Evolutionary conservation across 495 filamentous ascomycete genomes (phyloP), one percentile per base, ranked within the genome.

Genomic region (Echria macrotheca): DNA sequence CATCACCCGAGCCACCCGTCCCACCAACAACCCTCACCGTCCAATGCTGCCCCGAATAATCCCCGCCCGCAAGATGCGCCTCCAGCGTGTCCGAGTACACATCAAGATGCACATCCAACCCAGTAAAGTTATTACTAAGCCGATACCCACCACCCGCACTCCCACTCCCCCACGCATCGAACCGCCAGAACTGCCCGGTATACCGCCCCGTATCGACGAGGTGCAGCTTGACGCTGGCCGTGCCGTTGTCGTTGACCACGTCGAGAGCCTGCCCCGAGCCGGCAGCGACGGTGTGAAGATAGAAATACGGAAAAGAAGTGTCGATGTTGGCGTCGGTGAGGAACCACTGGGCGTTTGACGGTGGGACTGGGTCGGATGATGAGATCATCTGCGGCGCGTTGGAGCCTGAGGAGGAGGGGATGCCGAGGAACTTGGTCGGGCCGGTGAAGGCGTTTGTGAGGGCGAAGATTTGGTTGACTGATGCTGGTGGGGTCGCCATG

Each of bases 381-480:
- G n/a, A n/a, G n/a, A n/a, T n/a, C n/a, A n/a, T n/a, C n/a, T n/a
- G n/a, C 7, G 11, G 21, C 2, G 32, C 18, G 24, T 22, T 19
- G 12, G 39, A 35, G 19, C 36, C 38, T 3, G 50, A 10, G 21
- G 19, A 3, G 29, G 5, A 12, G 5, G 44, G 15, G 17, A 61
- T 50, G 18, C 58, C 58, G 24, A 54, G 47, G 12, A 55, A 33
- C 9, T 47, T 57, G 39, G 60, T 56, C n/a, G 70, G 65, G 21
- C 66, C 68, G 32, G 68, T 59, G 32, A 63, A 53, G 10, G 58
- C 60, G 28, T 60, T 67, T 8, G 64, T 56, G 44, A 66, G 68
- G 3, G 65, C 57, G 44, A 64, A 64, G 12, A 38, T 43, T 31
- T n/a, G n/a, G 28, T 31, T 12, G 28, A 31, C 12, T 31, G 28